Base-by-base conservation (phyloP, 257 asterid genomes). In the Ballota nigra region DNA sequence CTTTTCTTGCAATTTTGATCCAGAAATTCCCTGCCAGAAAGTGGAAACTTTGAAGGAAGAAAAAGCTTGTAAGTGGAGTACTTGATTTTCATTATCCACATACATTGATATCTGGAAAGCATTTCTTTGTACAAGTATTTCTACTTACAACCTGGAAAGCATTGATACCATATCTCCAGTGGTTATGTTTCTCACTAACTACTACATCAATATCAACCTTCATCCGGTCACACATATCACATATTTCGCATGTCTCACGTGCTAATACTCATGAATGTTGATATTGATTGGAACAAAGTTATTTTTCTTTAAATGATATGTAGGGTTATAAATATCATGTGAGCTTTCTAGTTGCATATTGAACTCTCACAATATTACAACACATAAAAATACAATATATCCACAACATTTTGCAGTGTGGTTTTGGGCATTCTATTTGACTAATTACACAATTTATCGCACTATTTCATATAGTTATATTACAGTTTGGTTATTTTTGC, bases 21-120 rank as follows among this genome's bases (percentile, higher is more conserved):
- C 89, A 91, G 98, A 87, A 81, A 80, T 75, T 68, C 93, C 92
- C 56, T 92, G 98, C 76, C 66, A 66, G 20, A 86, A 87, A 71
- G 83, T 81, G 20, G 84, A 72, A 53, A 34, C 90, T 63, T 10
- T 63, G n/a, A 51, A 75, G 20, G 80, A 72, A 73, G 82, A 75
- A 72, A 75, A 59, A 61, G 57, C 18, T 59, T 56, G 87, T 83
- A 70, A 73, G n/a, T n/a, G n/a, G n/a, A n/a, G 83, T 74, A 66
- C 9, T 58, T 11, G 34, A 38, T 64, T 74, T 65, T 28, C 20
- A 13, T 9, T 43, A 13, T 15, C 4, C 40, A 31, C 29, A 22
- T 41, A 29, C 24, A 41, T 16, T 36, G 62, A 34, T 71, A 47
- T n/a, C 28, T 31, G 38, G 34, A 28, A 12, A 12, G 40, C 18